phyloP scores from a whole-genome alignment of 495 filamentous ascomycete species.

The Penicillium steckii region DNA sequence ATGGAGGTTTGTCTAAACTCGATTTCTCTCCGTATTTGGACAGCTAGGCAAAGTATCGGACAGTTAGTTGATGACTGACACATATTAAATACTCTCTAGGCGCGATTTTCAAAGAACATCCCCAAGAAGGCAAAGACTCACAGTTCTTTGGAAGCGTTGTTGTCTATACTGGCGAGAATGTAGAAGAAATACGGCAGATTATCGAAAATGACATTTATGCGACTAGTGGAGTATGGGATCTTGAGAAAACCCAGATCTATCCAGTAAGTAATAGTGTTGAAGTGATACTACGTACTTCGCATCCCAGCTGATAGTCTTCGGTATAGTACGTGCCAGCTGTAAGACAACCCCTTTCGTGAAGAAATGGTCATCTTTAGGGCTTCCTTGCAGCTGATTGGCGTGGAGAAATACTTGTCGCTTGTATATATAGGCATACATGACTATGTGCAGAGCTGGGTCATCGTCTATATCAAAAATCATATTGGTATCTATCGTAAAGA shows the following conservation, averaged over 20 bases:
- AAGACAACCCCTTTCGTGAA: not conserved
- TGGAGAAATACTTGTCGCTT: not conserved
- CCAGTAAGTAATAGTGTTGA: too few relatives aligned
- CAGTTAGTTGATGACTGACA: not conserved
- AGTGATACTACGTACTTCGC: not conserved
- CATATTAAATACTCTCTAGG: constrained; percentile 36
- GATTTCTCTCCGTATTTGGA: too few relatives aligned
- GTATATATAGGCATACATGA: not conserved
- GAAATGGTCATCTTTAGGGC: not conserved
- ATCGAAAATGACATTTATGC: constrained; percentile 70
- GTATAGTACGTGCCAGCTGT: constrained; percentile 1
- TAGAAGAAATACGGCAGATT: constrained; percentile 63
- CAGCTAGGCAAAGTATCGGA: too few relatives aligned
- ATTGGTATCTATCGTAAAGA: not conserved
- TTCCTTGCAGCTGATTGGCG: not conserved
- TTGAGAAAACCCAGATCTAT: constrained; percentile 58
- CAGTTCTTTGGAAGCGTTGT: constrained; percentile 66
- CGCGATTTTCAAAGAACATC: constrained; percentile 57
- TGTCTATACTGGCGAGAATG: constrained; percentile 56
- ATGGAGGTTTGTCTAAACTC: constrained; percentile 22
- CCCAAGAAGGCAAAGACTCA: constrained; percentile 54
- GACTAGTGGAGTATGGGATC: constrained; percentile 73
- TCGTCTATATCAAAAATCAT: not conserved
- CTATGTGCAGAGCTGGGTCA: not conserved
- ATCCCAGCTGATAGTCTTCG: not conserved